A percentile compares a stretch with the other conserved stretches of the same genome.
These are phyloP conservation scores for Plenodomus tracheiphilus DNA, from an alignment of 2,329 filamentous ascomycete genomes.

Conservation along the genomic window DNA sequence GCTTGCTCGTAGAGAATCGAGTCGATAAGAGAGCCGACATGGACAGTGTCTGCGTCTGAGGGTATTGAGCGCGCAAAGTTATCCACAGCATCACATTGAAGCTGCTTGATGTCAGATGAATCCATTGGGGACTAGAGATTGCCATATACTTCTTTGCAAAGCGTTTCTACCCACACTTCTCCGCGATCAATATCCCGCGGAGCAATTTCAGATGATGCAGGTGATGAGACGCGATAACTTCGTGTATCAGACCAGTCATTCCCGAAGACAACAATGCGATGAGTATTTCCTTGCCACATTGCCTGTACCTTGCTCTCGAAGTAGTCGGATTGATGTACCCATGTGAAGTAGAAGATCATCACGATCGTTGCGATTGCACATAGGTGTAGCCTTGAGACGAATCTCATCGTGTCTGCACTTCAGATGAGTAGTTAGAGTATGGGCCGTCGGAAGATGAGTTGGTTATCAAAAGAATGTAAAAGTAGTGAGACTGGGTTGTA, in stretches of 20 bases:
- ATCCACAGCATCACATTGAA: conserved; percentile 41
- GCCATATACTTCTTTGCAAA: conserved; percentile 40
- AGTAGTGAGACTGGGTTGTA: conserved; percentile 8
- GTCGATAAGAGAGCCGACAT: conserved; percentile 37
- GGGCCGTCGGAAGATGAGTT: not conserved
- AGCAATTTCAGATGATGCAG: conserved; percentile 22
- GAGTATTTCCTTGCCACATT: conserved; percentile 31
- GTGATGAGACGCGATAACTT: conserved; percentile 37
- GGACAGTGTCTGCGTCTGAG: conserved; percentile 13
- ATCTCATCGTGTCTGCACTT: conserved; percentile 28
- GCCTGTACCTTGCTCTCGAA: conserved; percentile 32
- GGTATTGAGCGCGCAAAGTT: conserved; percentile 43
- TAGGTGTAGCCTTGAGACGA: conserved; percentile 34
- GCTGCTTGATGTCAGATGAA: conserved; percentile 32
- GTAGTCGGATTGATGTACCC: conserved; percentile 30
- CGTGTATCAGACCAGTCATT: conserved; percentile 47
- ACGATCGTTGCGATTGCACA: conserved; percentile 29
- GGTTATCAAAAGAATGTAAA: conserved; percentile 1
- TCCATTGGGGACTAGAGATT: not conserved
- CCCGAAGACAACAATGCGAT: conserved; percentile 44
- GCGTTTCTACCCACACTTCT: conserved; percentile 40
- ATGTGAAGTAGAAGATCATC: conserved; percentile 37
- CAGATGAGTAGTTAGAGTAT: not conserved
- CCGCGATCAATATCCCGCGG: conserved; percentile 35
- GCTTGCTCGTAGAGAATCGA: conserved; percentile 35